Conservation (phyloP, 768 basidiomycete genomes). For the Boletellus ananiceps region DNA sequence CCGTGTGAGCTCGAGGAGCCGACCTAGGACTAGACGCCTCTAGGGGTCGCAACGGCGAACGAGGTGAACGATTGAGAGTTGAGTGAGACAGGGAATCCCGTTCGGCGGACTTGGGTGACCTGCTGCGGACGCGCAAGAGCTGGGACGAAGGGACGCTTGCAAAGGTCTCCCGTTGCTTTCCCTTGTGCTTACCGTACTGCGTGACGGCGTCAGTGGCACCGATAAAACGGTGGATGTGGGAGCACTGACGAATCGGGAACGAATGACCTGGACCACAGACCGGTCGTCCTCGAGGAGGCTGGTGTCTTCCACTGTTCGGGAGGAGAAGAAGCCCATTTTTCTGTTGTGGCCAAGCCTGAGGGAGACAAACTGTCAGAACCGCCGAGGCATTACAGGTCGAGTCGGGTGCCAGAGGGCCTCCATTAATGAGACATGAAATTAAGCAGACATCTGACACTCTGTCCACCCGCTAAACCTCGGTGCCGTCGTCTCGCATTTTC, state of each 20-base stretch:
- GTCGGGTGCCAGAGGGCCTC: conserved; percentile 21
- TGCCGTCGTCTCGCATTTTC: neutral
- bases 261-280: conserved; percentile 53
- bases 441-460: conserved; percentile 27
- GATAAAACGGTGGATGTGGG: conserved; percentile 15
- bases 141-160: conserved; percentile 32
- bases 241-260: conserved; percentile 55
- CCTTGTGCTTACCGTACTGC: conserved; percentile 56
- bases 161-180: conserved; percentile 48
- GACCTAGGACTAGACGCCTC: conserved; percentile 19
- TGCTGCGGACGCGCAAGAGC: conserved; percentile 22
- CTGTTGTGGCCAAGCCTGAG: neutral
- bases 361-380: conserved; percentile 3
- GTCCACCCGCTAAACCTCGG: conserved; percentile 1
- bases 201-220: conserved; percentile 7
- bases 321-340: conserved; percentile 33
- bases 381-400: conserved; percentile 10
- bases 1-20: conserved; percentile 34
- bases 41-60: conserved; percentile 21
- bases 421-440: conserved; percentile 5
- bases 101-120: conserved; percentile 16
- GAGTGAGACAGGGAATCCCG: conserved; percentile 14
- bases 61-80: conserved; percentile 16
- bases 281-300: conserved; percentile 31
- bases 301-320: conserved; percentile 17